Base-by-base conservation (phyloP, 768 basidiomycete genomes). In the Lactarius tabidus region DNA sequence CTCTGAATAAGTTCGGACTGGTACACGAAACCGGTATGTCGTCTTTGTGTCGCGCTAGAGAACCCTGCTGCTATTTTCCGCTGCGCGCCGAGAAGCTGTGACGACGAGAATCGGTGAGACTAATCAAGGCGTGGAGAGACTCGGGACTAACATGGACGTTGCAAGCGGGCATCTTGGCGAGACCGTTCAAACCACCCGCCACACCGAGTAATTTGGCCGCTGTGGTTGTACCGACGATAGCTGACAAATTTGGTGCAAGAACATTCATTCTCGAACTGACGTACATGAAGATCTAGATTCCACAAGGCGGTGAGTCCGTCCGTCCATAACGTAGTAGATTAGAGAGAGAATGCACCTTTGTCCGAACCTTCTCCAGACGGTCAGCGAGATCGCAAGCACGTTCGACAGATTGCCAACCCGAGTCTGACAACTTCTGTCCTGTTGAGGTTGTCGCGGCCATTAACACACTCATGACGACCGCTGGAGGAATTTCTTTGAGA, bases 221-320 rank as follows among this genome's bases (percentile, higher is more conserved):
- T 82, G 95, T 96, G 71, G 91, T 94, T 64, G 97, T 97, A 77
- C 97, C 96, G 79, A 98, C 93, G 78, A 99, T 97, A 77, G 92
- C 90, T 72, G 95, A 96, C 74, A 99, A 86, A 77, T 99, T 99
- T 73, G 97, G 97, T 71, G 97, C 96, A 73, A 99, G 89, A 63
- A 94, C 85, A 79, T 93, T 93, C 93, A 99, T 98, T 80, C 97
- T 86, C 72, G 93, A 96, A 82, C 95, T 96, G 76, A 99, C 97
- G 84, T 98, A 99, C 82, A 91, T 89, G 79, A 98, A 96, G 72
- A 98, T 99, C 91, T 95, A 72, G 1, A 62, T 53, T 6, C 43
- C 36, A n/a, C 17, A 33, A 57, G 26, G n/a, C n/a, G 8, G 55
- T 51, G 48, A 51, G 23, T 51, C 26, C 14, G 33, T n/a, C 23